phyloP scores from a whole-genome alignment of 495 filamentous ascomycete genomes.

The Opeltia flavorubescens region DNA sequence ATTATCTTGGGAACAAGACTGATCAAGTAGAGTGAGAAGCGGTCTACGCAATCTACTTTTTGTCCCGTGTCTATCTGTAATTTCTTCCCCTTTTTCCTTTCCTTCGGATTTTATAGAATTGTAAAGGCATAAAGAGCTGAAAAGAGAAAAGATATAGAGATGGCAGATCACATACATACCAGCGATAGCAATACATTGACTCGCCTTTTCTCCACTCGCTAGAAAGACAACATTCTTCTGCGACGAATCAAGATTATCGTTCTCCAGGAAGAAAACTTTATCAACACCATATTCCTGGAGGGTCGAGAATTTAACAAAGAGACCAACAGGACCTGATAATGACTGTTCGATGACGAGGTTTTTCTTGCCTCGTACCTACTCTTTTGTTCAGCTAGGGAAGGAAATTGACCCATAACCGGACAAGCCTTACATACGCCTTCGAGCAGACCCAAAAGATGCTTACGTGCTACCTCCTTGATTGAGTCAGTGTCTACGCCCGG shows the following conservation, averaged over 20 bases:
- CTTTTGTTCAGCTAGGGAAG: conserved; percentile 19
- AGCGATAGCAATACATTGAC: conserved; percentile 68
- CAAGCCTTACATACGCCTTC: conserved; percentile 69
- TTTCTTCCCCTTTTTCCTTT: no score
- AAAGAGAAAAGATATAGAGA: conserved; percentile 5
- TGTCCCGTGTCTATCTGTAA: conserved; percentile 27
- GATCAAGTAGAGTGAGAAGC: conserved; percentile 43
- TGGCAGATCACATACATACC: conserved; percentile 43
- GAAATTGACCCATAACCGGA: conserved; percentile 4
- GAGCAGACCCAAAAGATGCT: conserved; percentile 72
- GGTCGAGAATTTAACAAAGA: conserved; percentile 86
- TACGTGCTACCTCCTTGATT: conserved; percentile 68
- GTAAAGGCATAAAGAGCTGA: conserved; percentile 1
- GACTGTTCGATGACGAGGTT: conserved; percentile 87
- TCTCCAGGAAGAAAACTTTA: conserved; percentile 88
- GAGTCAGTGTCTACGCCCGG: conserved; percentile 65
- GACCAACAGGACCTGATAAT: conserved; percentile 75
- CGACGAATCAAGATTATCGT: conserved; percentile 80
- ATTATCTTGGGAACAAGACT: conserved; percentile 55
- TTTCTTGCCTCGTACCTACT: conserved; percentile 92
- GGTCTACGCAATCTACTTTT: conserved; percentile 50
- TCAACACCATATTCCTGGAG: conserved; percentile 92
- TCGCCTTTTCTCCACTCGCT: conserved; percentile 72
- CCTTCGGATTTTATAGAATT: not conserved
- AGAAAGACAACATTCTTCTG: conserved; percentile 95